Conservation (phyloP, 805 yeast species). For the Candida maltosa region DNA sequence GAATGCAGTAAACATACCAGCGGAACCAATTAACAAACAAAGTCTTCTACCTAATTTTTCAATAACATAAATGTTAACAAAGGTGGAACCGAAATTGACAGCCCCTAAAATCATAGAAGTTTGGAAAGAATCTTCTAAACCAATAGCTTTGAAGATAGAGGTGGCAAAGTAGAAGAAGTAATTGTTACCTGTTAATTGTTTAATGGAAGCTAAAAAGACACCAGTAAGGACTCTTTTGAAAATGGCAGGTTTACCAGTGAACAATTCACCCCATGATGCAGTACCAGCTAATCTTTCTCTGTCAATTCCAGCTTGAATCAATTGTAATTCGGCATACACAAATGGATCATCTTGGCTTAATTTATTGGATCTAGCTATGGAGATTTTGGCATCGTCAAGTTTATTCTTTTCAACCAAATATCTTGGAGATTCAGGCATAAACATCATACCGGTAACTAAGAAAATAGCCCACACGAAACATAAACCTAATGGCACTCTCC, state of each 20-base stretch:
- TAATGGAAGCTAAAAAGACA: conserved; percentile 53
- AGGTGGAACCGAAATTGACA: conserved; percentile 54
- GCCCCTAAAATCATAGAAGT: conserved; percentile 54
- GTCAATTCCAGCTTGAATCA: conserved; percentile 59
- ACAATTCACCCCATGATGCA: conserved; percentile 62
- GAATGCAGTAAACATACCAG: conserved; percentile 55
- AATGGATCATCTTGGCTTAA: conserved; percentile 50
- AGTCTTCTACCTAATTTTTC: conserved; percentile 50
- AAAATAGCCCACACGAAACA: conserved; percentile 52
- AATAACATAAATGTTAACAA: conserved; percentile 47
- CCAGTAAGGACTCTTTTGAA: conserved; percentile 56
- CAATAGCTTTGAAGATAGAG: conserved; percentile 50
- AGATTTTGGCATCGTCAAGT: conserved; percentile 50
- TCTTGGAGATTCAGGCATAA: conserved; percentile 72
- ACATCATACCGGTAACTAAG: conserved; percentile 48
- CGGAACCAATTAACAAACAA: conserved; percentile 42
- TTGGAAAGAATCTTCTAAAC: conserved; percentile 50
- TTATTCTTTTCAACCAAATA: conserved; percentile 51
- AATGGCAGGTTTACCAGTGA: conserved; percentile 64
- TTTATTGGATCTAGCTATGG: conserved; percentile 60
- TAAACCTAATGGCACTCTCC: conserved; percentile 66
- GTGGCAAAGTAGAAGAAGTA: conserved; percentile 64
- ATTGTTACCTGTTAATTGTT: conserved; percentile 61
- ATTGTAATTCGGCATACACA: conserved; percentile 50
- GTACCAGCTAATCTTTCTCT: conserved; percentile 59